Percentiles rank a stretch among this genome's conserved stretches.
These are phyloP conservation scores for Penicillium glabrum DNA, from an alignment of 2,329 filamentous ascomycete species.

Conservation along the genomic window DNA sequence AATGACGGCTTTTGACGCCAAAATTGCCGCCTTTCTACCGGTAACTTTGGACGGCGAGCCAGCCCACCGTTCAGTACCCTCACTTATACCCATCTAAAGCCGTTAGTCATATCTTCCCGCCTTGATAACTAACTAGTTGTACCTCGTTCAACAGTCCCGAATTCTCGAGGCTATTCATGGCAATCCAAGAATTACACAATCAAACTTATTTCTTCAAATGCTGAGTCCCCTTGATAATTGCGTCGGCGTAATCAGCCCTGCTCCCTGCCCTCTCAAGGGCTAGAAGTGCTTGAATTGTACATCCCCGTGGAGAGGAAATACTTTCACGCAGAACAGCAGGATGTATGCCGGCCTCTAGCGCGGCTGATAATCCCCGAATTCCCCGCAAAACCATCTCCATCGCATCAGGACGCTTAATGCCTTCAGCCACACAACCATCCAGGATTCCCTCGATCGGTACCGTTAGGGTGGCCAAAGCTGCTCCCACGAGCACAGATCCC, in stretches of 20 bases:
- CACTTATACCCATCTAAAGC: too few relatives aligned
- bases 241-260: constrained; percentile 55
- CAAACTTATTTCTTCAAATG: constrained; percentile 22
- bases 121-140: too few relatives aligned
- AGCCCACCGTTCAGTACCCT: too few relatives aligned
- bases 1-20: too few relatives aligned
- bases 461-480: constrained; percentile 60
- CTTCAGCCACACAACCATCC: constrained; percentile 64
- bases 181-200: not conserved
- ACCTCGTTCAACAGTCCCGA: too few relatives aligned
- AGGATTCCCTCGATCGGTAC: constrained; percentile 61
- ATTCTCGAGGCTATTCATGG: too few relatives aligned
- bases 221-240: constrained; percentile 41
- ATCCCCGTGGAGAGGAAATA: constrained; percentile 62
- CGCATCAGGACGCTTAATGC: constrained; percentile 59
- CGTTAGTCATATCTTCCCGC: too few relatives aligned
- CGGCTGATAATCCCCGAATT: constrained; percentile 57
- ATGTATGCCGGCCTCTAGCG: constrained; percentile 61
- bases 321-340: constrained; percentile 62
- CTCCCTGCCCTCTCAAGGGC: constrained; percentile 59
- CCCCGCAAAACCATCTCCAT: constrained; percentile 63
- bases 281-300: constrained; percentile 61
- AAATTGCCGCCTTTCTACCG: too few relatives aligned
- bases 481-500: constrained; percentile 59
- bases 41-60: too few relatives aligned